Evolutionary conservation across 306 rosid species (phyloP).

Genomic region (Lathyrus tuberosus): DNA sequence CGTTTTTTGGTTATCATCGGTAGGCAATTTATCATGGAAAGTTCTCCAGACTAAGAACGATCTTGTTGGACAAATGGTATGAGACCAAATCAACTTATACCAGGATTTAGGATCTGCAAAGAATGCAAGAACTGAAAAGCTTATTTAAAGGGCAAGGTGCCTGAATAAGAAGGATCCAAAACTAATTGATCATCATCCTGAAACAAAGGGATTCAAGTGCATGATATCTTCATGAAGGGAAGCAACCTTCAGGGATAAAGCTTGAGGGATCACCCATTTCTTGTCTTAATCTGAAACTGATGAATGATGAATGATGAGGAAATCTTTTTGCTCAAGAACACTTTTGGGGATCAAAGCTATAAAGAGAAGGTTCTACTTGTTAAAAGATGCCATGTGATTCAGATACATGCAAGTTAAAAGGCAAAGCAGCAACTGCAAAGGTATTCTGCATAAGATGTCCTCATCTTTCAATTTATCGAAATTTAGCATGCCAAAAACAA

Average conservation of each 20-base stretch:
- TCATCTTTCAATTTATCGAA: slow-evolving; percentile 8
- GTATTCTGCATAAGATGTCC: neutral
- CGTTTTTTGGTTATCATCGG: neutral
- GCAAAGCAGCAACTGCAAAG: neutral
- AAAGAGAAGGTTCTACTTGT: neutral
- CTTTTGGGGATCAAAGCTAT: neutral
- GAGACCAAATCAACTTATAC: no score
- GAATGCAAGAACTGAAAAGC: no score
- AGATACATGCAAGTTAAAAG: neutral
- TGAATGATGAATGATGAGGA: neutral
- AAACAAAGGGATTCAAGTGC: neutral
- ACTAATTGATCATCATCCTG: neutral
- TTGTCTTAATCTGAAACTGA: neutral
- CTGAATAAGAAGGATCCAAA: neutral
- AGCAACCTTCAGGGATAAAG: neutral
- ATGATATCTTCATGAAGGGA: neutral
- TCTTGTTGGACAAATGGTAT: neutral
- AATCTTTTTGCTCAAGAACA: neutral
- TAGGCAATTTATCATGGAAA: neutral
- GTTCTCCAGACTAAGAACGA: neutral
- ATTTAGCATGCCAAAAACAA: neutral
- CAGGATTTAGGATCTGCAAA: no score
- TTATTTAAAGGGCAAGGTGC: neutral
- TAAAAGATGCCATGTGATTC: neutral
- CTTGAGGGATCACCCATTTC: neutral